Base-by-base conservation (phyloP, 2,329 filamentous ascomycete species). In the Alternaria longipes region DNA sequence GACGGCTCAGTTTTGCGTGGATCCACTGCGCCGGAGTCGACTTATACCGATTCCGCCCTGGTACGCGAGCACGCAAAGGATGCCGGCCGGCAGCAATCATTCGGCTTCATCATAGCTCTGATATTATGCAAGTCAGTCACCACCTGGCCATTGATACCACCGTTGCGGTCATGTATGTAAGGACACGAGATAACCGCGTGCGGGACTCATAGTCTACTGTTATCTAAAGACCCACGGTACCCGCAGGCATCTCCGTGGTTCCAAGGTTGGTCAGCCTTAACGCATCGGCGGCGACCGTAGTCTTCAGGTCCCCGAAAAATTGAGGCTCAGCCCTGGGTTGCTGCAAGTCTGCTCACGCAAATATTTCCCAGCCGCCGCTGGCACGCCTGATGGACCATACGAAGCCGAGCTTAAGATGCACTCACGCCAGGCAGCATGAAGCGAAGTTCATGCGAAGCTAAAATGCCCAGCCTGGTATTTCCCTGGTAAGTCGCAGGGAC, bases 371-470 rank as follows among this genome's bases (percentile, higher is more conserved):
- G 26, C 44, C 22, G 26, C 44, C 22, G 44, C 44, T 50, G 54
- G 44, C 18, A 56, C 44, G 54, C 54, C 54, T 50, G 26, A 28
- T 30, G 12, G 16, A 26, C 34, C 36, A 40, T 9, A 50, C 16
- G n/a, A 12, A 16, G 46, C 34, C 38, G 8, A 20, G 14, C 30
- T 50, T 14, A 12, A 36, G 22, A 22, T 34, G 20, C 18, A 54
- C 18, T 9, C 14, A 49, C 46, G 26, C 28, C 38, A n/a, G 22
- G 38, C 30, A 36, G 26, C 38, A 34, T 26, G 26, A 22, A 49
- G 44, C 54, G 44, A 49, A 36, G 45, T 49, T 49, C 44, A 49
- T 56, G 42, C 54, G 34, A 49, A 34, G 26, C 54, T 28, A 49
- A 44, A 24, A 46, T 34, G 28, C 28, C 28, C 28, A 22, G 18